phyloP scores from a whole-genome alignment of 306 rosid species.

The Fragaria vesca region DNA sequence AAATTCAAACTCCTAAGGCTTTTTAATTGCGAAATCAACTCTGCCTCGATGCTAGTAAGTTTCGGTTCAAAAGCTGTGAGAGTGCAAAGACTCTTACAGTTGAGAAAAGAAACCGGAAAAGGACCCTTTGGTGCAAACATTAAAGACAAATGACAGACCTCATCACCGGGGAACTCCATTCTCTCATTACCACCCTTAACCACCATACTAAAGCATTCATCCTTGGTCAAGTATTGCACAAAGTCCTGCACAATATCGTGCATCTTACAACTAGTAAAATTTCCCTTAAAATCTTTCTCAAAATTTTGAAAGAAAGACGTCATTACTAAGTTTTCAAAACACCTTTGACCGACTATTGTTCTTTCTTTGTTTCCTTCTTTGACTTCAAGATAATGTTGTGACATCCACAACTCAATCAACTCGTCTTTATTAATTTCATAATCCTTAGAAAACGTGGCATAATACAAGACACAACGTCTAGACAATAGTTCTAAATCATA shows the following conservation, averaged over 20 bases:
- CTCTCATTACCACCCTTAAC: neutral
- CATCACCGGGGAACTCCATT: neutral
- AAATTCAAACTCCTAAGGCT: neutral
- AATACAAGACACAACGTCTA: neutral
- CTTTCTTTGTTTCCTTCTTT: neutral
- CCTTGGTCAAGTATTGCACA: neutral
- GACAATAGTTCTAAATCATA: neutral
- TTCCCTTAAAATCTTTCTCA: neutral
- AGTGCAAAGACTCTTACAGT: neutral
- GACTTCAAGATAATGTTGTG: neutral
- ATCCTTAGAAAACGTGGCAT: neutral
- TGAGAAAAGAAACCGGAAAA: neutral
- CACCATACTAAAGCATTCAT: neutral
- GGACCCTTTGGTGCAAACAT: neutral
- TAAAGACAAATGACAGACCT: neutral
- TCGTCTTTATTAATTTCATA: accelerated
- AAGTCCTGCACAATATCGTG: neutral
- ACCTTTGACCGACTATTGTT: neutral
- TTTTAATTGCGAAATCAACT: neutral
- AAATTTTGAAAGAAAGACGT: too few species aligned
- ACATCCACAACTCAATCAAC: neutral
- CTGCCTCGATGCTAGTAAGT: neutral
- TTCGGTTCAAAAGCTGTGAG: neutral
- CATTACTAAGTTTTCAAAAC: neutral
- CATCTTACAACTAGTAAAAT: neutral